These are phyloP conservation scores for Logfia minima DNA, from an alignment of 129 eudicot species.

Conservation along the genomic window DNA sequence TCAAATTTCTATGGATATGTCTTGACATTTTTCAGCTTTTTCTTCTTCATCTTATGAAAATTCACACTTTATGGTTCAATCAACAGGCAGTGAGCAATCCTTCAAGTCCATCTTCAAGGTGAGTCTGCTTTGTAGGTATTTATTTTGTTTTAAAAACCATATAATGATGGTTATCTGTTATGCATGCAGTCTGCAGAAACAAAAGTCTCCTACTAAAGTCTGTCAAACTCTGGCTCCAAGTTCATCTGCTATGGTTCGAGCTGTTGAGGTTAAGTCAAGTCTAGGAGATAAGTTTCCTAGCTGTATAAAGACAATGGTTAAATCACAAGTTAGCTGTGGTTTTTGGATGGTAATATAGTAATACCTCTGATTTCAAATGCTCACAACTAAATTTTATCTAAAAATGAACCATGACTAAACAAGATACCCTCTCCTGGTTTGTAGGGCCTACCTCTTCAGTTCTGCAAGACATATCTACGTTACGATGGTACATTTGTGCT, in stretches of 20 bases:
- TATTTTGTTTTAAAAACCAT: background rate
- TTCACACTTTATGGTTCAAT: constrained; percentile 11
- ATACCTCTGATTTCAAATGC: constrained; percentile 5
- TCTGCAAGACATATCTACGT: constrained; percentile 58
- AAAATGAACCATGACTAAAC: background rate
- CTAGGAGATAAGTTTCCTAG: constrained; percentile 55
- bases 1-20: background rate
- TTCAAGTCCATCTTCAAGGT: constrained; percentile 46
- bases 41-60: background rate
- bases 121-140: constrained; percentile 11
- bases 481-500: constrained; percentile 41
- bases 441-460: constrained; percentile 72
- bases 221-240: constrained; percentile 22
- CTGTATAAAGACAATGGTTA: constrained; percentile 52
- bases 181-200: constrained; percentile 22
- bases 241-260: constrained; percentile 54
- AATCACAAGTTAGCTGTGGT: constrained; percentile 66
- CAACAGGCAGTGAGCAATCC: constrained; percentile 43
- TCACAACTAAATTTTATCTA: background rate
- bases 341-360: constrained; percentile 90
- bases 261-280: constrained; percentile 48
- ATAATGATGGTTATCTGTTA: background rate
- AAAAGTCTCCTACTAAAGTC: constrained; percentile 35
- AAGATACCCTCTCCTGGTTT: background rate
- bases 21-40: background rate